phyloP scores from a whole-genome alignment of 2,329 filamentous ascomycete genomes.

The Botrytis cinerea region DNA sequence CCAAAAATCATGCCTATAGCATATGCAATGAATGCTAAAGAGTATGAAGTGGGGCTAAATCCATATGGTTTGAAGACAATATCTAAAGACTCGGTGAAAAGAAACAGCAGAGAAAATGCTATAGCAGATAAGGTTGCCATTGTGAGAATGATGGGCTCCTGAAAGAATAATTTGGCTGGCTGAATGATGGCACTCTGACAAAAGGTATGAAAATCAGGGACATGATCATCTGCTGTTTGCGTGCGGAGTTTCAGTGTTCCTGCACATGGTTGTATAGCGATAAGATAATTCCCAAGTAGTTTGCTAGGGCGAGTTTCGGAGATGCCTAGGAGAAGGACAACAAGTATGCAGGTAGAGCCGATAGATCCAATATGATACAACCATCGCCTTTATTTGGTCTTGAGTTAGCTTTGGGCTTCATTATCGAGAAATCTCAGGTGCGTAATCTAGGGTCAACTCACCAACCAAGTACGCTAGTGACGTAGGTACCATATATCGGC shows the following conservation, averaged over 20 bases:
- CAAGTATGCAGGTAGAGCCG: slow-evolving; percentile 43
- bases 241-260: slow-evolving; percentile 37
- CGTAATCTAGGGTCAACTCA: slow-evolving; percentile 28
- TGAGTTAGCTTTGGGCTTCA: background rate
- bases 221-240: slow-evolving; percentile 44
- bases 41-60: slow-evolving; percentile 42
- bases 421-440: background rate
- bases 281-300: slow-evolving; percentile 44
- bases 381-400: slow-evolving; percentile 45
- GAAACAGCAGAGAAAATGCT: slow-evolving; percentile 51
- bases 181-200: slow-evolving; percentile 45
- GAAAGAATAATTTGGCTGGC: slow-evolving; percentile 48
- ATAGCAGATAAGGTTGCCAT: slow-evolving; percentile 48
- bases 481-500: slow-evolving; percentile 48
- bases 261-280: slow-evolving; percentile 27
- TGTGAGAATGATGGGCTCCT: slow-evolving; percentile 50
- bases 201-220: slow-evolving; percentile 44
- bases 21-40: slow-evolving; percentile 47
- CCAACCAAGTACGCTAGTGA: slow-evolving; percentile 45
- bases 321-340: slow-evolving; percentile 44
- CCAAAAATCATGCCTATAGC: slow-evolving; percentile 46
- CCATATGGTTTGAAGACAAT: slow-evolving; percentile 45
- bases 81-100: slow-evolving; percentile 49
- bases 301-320: slow-evolving; percentile 49
- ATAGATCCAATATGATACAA: slow-evolving; percentile 47